These are phyloP conservation scores for Aureobasidium pullulans DNA, from an alignment of 2,329 filamentous ascomycete species.

Conservation along the genomic window DNA sequence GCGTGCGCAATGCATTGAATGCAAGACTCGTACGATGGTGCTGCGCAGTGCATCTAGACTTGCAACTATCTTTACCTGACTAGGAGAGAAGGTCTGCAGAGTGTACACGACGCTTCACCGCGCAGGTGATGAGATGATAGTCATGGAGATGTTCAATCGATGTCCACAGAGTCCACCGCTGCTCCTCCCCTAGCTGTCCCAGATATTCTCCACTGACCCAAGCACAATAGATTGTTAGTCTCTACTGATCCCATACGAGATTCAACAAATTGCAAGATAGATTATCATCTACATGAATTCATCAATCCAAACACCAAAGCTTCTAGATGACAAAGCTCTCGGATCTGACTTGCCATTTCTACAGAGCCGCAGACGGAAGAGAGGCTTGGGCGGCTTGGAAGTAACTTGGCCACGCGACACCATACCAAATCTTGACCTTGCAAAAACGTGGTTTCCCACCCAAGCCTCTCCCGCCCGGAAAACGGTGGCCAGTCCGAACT, in stretches of 20 bases:
- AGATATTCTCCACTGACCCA: background rate
- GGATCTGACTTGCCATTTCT: background rate
- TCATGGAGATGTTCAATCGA: background rate
- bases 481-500: background rate
- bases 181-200: background rate
- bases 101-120: background rate
- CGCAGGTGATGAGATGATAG: background rate
- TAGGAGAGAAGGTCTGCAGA: background rate
- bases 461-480: background rate
- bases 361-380: background rate
- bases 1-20: background rate
- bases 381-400: background rate
- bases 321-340: background rate
- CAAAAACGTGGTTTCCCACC: no score
- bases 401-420: background rate
- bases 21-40: conserved; percentile 5
- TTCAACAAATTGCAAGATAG: background rate
- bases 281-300: background rate
- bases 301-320: background rate
- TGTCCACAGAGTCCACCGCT: background rate
- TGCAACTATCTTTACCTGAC: background rate
- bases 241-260: background rate
- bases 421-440: background rate
- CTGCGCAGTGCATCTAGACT: background rate
- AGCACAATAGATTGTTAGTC: background rate